These are phyloP conservation scores for Eimeria necatrix DNA, from an alignment of 169 alveolate species.

Conservation along the genomic window DNA sequence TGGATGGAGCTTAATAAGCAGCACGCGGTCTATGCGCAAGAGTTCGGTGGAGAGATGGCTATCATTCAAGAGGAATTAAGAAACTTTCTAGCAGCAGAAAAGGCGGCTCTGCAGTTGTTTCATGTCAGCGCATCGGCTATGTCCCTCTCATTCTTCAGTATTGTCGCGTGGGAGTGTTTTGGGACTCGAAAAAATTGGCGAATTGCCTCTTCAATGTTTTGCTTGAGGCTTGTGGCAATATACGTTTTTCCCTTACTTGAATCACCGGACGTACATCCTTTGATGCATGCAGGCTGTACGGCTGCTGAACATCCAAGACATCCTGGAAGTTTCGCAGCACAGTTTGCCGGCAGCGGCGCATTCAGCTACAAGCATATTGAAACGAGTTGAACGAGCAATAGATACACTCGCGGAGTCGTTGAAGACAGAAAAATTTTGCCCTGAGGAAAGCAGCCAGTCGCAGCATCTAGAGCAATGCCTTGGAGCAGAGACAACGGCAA, in stretches of 20 bases:
- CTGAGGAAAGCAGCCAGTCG: background rate
- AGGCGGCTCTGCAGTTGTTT: slow-evolving; percentile 47
- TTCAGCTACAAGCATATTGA: slow-evolving; percentile 1
- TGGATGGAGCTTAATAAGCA: slow-evolving; percentile 15
- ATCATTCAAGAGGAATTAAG: background rate
- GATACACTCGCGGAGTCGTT: too few species aligned
- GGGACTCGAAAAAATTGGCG: background rate
- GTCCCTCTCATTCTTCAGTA: background rate
- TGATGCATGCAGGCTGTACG: slow-evolving; percentile 1
- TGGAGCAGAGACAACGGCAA: background rate
- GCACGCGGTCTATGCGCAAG: background rate
- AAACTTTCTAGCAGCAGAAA: background rate
- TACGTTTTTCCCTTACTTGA: background rate
- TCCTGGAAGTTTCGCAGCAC: background rate
- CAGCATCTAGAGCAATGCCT: background rate
- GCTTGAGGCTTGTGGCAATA: background rate
- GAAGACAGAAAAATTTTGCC: background rate
- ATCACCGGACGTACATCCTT: background rate
- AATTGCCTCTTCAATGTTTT: too few species aligned
- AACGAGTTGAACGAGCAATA: background rate
- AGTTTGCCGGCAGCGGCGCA: background rate
- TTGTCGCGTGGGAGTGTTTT: background rate
- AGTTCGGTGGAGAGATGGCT: background rate
- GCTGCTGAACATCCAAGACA: slow-evolving; percentile 13
- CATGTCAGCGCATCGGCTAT: background rate